Base-by-base conservation (phyloP, 257 asterid species). In the Fraxinus pennsylvanica region DNA sequence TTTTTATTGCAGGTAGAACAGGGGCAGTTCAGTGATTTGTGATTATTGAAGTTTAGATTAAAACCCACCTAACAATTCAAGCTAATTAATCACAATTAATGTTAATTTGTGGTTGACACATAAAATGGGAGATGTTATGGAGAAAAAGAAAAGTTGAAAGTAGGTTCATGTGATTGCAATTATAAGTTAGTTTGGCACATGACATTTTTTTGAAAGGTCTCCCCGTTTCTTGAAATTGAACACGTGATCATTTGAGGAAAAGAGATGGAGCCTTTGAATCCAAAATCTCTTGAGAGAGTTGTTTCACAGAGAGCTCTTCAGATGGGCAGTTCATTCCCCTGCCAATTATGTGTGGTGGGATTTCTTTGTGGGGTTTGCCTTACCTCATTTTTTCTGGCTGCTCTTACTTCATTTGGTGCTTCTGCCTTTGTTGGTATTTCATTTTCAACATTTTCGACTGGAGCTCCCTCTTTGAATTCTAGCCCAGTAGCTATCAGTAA, bases 291-390 rank as follows among this genome's bases (percentile, higher is more conserved):
- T 2, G 98, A 96, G 76, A 90, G 95, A 74, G 90, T 88, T 65
- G 85, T 96, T 85, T 96, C 99, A 30, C 96, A 90, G 83, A 90
- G 76, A 67, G 98, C 96, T 29, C 45, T 91, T 54, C 92, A 86
- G 71, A 85, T 96, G 90, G 86, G 98, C 57, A 90, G 74, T 61
- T 93, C 98, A 67, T 92, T 86, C 82, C 91, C 97, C 39, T 96
- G 97, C 72, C 94, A 88, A 79, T 82, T 91, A 39, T 93, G 98
- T 86, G 97, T 79, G 54, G 80, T 96, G 79, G 98, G 97, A 3
- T 93, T 96, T 61, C 91, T 96, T 0, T 86, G 87, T 85, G 98
- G 97, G 82, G 83, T 96, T 88, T 93, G 99, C 79, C 74, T 96
- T 15, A 80, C 98, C 79, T 88, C 99, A 36, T 84, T 96, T 83